phyloP scores from a whole-genome alignment of 2,329 filamentous ascomycete species.

The Venturia carpophila region DNA sequence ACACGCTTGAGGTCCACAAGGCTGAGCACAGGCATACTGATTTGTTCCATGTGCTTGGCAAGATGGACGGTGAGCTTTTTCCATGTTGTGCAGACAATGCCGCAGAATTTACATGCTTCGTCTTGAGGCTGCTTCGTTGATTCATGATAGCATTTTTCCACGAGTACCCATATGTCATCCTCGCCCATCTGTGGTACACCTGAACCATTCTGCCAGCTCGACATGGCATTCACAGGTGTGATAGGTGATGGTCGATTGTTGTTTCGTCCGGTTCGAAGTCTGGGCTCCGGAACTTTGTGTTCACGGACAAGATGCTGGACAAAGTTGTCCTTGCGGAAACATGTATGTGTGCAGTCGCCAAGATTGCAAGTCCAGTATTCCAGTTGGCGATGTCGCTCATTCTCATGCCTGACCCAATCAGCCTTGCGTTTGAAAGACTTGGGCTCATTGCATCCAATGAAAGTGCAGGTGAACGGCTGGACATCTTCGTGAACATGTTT shows the following conservation, averaged over 20 bases:
- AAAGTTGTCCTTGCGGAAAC: slow-evolving; percentile 87
- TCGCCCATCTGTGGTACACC: background rate
- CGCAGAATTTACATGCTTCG: slow-evolving; percentile 83
- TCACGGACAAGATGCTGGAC: slow-evolving; percentile 86
- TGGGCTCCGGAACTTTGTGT: slow-evolving; percentile 79
- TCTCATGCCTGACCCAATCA: slow-evolving; percentile 92
- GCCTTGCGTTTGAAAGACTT: slow-evolving; percentile 95
- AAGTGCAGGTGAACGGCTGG: slow-evolving; percentile 88
- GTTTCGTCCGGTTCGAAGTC: slow-evolving; percentile 54
- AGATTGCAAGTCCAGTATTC: slow-evolving; percentile 88
- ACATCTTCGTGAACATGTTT: slow-evolving; percentile 94
- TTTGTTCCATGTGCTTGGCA: slow-evolving; percentile 89
- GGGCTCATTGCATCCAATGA: slow-evolving; percentile 70
- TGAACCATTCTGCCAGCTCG: slow-evolving; percentile 5
- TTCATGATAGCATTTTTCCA: slow-evolving; percentile 68
- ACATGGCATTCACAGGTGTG: background rate
- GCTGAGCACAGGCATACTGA: slow-evolving; percentile 69
- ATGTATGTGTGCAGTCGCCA: slow-evolving; percentile 71
- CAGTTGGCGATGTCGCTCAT: slow-evolving; percentile 79
- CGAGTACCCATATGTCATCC: slow-evolving; percentile 63
- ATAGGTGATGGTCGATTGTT: slow-evolving; percentile 2
- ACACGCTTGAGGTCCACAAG: slow-evolving; percentile 34
- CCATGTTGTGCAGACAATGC: slow-evolving; percentile 72
- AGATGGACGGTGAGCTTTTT: slow-evolving; percentile 92
- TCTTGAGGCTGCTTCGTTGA: slow-evolving; percentile 58